Base-by-base conservation (phyloP, 495 filamentous ascomycete genomes). In the Daldinia caldariorum region DNA sequence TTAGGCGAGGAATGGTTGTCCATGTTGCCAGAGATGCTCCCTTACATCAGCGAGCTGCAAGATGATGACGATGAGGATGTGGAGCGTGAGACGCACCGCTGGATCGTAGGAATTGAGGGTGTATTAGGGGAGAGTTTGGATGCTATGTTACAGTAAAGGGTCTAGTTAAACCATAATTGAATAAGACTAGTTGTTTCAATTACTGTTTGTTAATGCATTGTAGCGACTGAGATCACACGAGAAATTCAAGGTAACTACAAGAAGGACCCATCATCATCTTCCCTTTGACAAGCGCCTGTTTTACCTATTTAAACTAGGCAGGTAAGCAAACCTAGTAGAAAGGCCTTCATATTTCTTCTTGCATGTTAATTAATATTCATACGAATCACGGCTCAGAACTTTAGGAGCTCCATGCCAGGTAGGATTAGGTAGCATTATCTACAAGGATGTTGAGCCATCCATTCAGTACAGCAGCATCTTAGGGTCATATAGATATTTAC, bases 31-130 rank as follows among this genome's bases (percentile, higher is more conserved):
- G 94, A 99, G 85, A 97, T 97, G 89, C 81, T 98, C 70, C 95
- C 95, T 35, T 91, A 92, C 60, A 95, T 99, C 56, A 94, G 91
- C 66, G 95, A 99, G 79, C 74, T 96, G 67, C 91, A 95, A 83
- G 96, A 99, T 78, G 95, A 99, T 78, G 95, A 97, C 69, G 93
- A 97, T 69, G 94, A 97, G 79, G 82, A 78, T 26, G 94, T 99
- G 41, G 95, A 97, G 83, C 82, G 88, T 70, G 94, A 97, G 82
- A 92, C 92, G 8, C 83, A 91, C 75, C 85, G 88, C 61, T 95
- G 94, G 93, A 92, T 97, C 66, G 88, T 89, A 79, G 86, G 84
- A 78, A 94, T 99, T 72, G 95, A 98, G 79, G 86, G 84, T 57
- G 89, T 94, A 34, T 79, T 97, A 50, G 95, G 95, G 8, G 93